Percentiles rank a stretch among this genome's conserved stretches.
Conservation (phyloP, 805 yeast genomes). For the Starmerella asiatica region DNA sequence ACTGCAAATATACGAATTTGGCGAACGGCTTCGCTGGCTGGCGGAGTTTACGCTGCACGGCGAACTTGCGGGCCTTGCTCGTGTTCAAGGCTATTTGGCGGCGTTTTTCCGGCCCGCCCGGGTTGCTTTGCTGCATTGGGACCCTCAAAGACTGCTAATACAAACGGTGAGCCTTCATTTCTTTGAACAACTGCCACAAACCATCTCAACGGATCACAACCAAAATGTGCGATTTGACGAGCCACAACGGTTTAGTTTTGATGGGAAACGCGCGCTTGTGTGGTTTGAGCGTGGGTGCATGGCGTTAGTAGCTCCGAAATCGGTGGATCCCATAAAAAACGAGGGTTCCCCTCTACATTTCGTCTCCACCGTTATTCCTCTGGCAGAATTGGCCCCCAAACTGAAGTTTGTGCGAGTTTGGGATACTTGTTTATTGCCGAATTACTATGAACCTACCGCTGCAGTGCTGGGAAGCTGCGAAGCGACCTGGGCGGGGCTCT, state of each 20-base stretch:
- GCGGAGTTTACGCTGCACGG: conserved; percentile 67
- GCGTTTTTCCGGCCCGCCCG: conserved; percentile 65
- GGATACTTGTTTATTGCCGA: conserved; percentile 57
- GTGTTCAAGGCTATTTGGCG: conserved; percentile 31
- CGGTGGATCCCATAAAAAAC: not conserved
- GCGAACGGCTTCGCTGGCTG: conserved; percentile 30
- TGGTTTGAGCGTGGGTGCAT: conserved; percentile 33
- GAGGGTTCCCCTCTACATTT: not conserved
- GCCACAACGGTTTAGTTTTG: conserved; percentile 29
- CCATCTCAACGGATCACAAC: too few relatives aligned
- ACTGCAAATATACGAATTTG: conserved; percentile 43
- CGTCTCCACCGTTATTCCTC: not conserved
- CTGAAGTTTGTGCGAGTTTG: conserved; percentile 33
- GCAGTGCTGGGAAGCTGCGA: conserved; percentile 48
- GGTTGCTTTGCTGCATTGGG: conserved; percentile 63
- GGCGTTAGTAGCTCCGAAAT: not conserved
- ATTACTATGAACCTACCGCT: conserved; percentile 71
- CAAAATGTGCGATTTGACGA: not conserved
- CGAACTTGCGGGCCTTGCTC: conserved; percentile 42
- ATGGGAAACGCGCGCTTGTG: conserved; percentile 31
- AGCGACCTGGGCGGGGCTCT: conserved; percentile 67
- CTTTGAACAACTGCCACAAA: conserved; percentile 42
- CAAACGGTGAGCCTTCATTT: conserved; percentile 70
- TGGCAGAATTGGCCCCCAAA: not conserved
- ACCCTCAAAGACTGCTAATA: conserved; percentile 38